These are phyloP conservation scores for Aleurites moluccanus DNA, from an alignment of 441 rosid species.

Conservation along the genomic window DNA sequence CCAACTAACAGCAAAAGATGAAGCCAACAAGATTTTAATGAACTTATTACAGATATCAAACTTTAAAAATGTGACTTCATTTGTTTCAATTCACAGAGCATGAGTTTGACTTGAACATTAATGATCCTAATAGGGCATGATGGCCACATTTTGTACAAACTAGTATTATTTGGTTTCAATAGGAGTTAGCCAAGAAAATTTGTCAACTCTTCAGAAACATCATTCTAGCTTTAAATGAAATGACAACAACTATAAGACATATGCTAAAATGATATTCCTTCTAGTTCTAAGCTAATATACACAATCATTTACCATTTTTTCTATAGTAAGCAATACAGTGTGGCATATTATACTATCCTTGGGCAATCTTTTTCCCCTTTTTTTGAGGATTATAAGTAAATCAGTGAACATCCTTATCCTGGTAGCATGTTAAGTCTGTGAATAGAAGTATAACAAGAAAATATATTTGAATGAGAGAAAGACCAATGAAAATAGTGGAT, in stretches of 20 bases:
- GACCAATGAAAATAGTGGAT: not conserved
- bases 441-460: not conserved
- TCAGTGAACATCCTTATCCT: not conserved
- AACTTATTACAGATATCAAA: not conserved
- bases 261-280: not conserved
- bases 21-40: not conserved
- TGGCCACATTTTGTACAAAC: not conserved
- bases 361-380: not conserved
- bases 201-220: not conserved
- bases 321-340: not conserved
- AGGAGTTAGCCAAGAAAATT: not conserved
- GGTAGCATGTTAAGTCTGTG: not conserved
- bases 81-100: not conserved
- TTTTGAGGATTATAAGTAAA: not conserved
- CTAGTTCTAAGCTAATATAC: not conserved
- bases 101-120: not conserved
- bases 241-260: not conserved
- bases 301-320: not conserved
- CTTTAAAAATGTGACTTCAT: not conserved
- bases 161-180: not conserved
- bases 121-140: not conserved
- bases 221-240: too few species aligned
- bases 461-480: not conserved
- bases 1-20: not conserved
- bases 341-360: not conserved